Evolutionary conservation across 2,329 filamentous ascomycete species (phyloP).

Genomic region (Phyllosticta citriasiana): DNA sequence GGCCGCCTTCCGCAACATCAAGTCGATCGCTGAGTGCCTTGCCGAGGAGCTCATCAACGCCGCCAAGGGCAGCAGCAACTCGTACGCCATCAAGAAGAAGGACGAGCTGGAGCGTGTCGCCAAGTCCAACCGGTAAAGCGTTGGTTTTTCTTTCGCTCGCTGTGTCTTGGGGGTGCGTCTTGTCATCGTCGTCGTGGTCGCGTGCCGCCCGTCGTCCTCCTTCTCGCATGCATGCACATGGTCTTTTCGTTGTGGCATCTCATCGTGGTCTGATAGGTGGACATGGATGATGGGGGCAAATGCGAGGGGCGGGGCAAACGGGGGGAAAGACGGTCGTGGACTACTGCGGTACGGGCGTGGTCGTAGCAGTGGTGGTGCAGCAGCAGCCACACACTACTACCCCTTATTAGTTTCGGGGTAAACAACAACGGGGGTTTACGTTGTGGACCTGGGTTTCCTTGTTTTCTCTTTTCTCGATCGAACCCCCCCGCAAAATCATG

Average conservation of each 20-base stretch:
- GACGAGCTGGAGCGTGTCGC: constrained; percentile 99
- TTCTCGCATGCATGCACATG: no score
- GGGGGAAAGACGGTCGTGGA: no score
- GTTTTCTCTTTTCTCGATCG: neutral
- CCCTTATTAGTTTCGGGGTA: neutral
- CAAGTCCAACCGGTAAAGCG: constrained; percentile 98
- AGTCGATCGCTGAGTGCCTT: constrained; percentile 98
- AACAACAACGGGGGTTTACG: neutral
- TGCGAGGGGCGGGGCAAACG: no score
- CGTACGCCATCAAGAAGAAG: constrained; percentile 99
- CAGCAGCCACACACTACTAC: neutral
- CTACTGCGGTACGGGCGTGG: neutral
- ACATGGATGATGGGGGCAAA: no score
- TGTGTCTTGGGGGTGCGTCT: neutral
- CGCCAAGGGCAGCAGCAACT: constrained; percentile 99
- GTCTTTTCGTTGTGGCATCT: no score
- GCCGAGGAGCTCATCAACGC: constrained; percentile 99
- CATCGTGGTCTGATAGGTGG: no score
- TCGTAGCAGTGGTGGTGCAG: neutral
- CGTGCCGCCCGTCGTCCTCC: neutral
- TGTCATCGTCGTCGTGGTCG: constrained; percentile 2
- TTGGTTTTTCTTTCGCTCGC: neutral
- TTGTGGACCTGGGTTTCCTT: neutral
- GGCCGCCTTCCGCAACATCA: constrained; percentile 99
- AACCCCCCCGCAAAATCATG: neutral